phyloP scores from a whole-genome alignment of 345 rosid genomes.

The Rhodamnia argentea region DNA sequence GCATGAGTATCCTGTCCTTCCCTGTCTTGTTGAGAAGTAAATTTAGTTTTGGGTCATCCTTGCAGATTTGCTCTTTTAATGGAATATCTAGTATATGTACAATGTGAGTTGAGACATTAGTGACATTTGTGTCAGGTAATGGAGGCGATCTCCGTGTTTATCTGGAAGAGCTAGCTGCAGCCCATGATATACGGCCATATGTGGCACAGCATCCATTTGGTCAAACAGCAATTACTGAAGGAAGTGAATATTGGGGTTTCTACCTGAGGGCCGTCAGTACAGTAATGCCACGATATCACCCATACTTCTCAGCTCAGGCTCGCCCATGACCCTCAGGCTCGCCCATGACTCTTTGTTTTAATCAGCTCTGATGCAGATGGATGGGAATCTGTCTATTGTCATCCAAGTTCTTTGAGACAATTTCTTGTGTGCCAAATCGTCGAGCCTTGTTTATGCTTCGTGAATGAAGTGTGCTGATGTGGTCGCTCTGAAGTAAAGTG shows the following conservation, averaged over 20 bases:
- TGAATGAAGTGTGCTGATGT: not conserved
- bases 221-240: slow-evolving; percentile 49
- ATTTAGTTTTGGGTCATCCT: not conserved
- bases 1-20: not conserved
- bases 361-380: not conserved
- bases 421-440: not conserved
- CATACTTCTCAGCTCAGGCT: not conserved
- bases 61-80: not conserved
- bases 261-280: slow-evolving; percentile 26
- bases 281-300: not conserved
- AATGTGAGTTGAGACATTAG: not conserved
- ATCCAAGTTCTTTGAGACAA: not conserved
- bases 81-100: not conserved
- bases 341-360: not conserved
- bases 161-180: slow-evolving; percentile 43
- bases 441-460: not conserved
- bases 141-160: slow-evolving; percentile 64
- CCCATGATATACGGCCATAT: slow-evolving; percentile 46
- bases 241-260: slow-evolving; percentile 49
- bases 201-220: slow-evolving; percentile 64
- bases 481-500: not conserved
- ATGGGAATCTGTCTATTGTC: not conserved
- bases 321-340: not conserved
- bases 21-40: not conserved
- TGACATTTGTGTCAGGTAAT: slow-evolving; percentile 25